Conservation (phyloP, 305 asterid species). For the Fraxinus albicans region DNA sequence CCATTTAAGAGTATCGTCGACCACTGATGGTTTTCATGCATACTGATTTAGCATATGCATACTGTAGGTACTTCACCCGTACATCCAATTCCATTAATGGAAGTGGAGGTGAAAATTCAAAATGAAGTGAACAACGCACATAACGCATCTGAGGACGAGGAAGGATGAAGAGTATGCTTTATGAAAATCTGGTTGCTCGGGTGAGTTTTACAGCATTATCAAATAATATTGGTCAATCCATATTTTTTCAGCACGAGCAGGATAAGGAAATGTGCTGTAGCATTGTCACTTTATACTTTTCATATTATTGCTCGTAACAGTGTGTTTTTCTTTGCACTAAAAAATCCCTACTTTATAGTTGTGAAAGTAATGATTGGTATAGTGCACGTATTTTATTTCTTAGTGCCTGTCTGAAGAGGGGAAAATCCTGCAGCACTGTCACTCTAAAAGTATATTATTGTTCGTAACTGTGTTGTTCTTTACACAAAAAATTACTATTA, state of each 20-base stretch:
- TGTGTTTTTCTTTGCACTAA: neutral
- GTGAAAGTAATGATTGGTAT: neutral
- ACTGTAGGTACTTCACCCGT: conserved; percentile 50
- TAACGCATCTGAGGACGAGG: conserved; percentile 46
- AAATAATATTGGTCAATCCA: neutral
- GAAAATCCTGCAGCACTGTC: neutral
- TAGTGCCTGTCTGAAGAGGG: neutral
- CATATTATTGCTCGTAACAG: neutral
- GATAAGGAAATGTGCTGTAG: neutral
- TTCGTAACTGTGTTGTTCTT: neutral
- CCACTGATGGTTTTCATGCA: neutral
- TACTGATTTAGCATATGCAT: neutral
- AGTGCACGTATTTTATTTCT: neutral
- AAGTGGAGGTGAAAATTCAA: conserved; percentile 39
- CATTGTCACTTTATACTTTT: neutral
- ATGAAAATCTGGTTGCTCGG: conserved; percentile 16
- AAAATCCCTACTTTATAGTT: neutral
- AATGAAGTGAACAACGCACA: conserved; percentile 26
- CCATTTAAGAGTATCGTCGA: neutral
- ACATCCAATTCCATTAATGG: conserved; percentile 41
- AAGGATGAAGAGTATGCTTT: conserved; percentile 31
- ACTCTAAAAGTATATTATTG: neutral
- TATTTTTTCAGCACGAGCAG: neutral
- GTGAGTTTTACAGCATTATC: conserved; percentile 24
- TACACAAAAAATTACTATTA: neutral